phyloP scores from a whole-genome alignment of 1,284 basidiomycete genomes.

The Cutaneotrichosporon arboriforme region DNA sequence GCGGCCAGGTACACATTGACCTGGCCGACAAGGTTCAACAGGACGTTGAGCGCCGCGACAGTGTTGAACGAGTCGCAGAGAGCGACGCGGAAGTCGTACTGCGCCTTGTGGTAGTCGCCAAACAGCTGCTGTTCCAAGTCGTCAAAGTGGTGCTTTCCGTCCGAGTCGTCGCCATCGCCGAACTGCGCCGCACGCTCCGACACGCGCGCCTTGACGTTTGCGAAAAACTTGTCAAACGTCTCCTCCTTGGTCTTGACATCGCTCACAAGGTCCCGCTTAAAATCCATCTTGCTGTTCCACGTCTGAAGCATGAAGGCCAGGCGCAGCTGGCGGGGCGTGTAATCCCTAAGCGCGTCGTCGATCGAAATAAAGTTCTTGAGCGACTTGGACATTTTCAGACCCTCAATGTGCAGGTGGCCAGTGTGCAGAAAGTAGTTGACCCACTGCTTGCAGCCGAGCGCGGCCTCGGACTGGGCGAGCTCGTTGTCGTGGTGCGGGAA shows the following conservation, averaged over 20 bases:
- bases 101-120: constrained; percentile 63
- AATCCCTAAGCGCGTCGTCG: constrained; percentile 78
- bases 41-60: constrained; percentile 67
- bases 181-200: constrained; percentile 44
- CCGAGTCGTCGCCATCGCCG: constrained; percentile 27
- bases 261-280: constrained; percentile 76
- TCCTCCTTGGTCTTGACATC: constrained; percentile 85
- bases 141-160: constrained; percentile 52
- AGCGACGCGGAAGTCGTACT: constrained; percentile 75
- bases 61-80: constrained; percentile 99
- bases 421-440: constrained; percentile 99
- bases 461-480: constrained; percentile 95
- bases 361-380: constrained; percentile 99
- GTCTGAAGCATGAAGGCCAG: constrained; percentile 85
- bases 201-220: constrained; percentile 71
- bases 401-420: constrained; percentile 97
- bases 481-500: constrained; percentile 99
- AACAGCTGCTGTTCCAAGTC: constrained; percentile 62
- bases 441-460: constrained; percentile 88
- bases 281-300: constrained; percentile 92
- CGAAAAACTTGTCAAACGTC: constrained; percentile 93
- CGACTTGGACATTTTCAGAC: constrained; percentile 98
- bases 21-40: constrained; percentile 79
- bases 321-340: constrained; percentile 84
- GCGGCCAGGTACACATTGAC: constrained; percentile 79